Base-by-base conservation (phyloP, 805 yeast species). In the Zygosaccharomyces kombuchaensis region DNA sequence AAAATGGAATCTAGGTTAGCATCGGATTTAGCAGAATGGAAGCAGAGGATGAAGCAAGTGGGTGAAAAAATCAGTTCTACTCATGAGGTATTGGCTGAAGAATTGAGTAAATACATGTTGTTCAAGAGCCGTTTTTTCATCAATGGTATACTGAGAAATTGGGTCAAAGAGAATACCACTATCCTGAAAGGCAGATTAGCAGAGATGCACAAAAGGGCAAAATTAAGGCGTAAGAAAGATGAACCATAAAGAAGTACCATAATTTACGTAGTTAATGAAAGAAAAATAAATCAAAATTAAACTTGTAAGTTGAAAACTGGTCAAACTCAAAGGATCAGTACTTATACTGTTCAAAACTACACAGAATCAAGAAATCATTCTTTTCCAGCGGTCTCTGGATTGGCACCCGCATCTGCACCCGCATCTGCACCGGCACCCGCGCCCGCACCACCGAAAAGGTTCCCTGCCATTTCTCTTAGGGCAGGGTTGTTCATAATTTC, bases 401-500 rank as follows among this genome's bases (percentile, higher is more conserved):
- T 29, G 27, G 39, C 46, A 35, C 37, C 45, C 44, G 36, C 43
- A 21, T 44, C 22, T 21, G 37, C 14, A 9, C 30, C 42, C 4
- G 54, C 49, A n/a, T n/a, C n/a, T 45, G 36, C 43, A 21, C 45
- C 22, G 19, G 37, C 14, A 9, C 30, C 42, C 4, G 54, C 49
- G 32, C 64, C 66, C 42, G 65, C 65, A 26, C 78, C 78, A 40
- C 86, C 84, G 77, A 82, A 76, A 60, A 87, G 81, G 57, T 74
- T 83, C 46, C 71, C 75, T 27, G 90, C 93, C 79, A 84, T 69
- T 52, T 82, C 77, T 64, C 74, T 80, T 36, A 88, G 69, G 73
- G 80, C 79, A 45, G 96, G 96, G 66, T 88, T 84, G 66, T 80
- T 84, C 87, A 88, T 78, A 62, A 89, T 58, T 40, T 83, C 87